phyloP scores from a whole-genome alignment of 306 rosid genomes.

The Rosa rugosa region DNA sequence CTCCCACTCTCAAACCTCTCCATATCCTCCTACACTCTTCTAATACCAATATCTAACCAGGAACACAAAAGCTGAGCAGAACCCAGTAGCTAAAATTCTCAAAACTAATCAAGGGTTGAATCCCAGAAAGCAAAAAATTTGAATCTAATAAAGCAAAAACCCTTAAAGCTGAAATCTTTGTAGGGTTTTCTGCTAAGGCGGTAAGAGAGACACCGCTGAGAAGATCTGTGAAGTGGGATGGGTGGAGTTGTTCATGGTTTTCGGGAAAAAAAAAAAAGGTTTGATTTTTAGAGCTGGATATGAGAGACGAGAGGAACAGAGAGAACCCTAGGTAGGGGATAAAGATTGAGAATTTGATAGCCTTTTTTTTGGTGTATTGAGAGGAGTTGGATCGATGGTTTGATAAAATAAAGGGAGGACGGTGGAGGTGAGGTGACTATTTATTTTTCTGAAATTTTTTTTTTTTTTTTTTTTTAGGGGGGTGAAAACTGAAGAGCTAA shows the following conservation, averaged over 20 bases:
- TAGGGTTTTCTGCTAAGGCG: conserved; percentile 36
- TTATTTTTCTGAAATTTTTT: not conserved
- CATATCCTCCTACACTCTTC: conserved; percentile 44
- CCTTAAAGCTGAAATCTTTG: conserved; percentile 26
- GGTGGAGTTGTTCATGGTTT: conserved; percentile 28
- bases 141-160: conserved; percentile 27
- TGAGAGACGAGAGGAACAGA: conserved; percentile 26
- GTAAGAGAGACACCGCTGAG: conserved; percentile 22
- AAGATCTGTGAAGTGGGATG: conserved; percentile 46
- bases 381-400: conserved; percentile 20
- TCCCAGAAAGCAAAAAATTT: conserved; percentile 15
- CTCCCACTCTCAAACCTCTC: conserved; percentile 73
- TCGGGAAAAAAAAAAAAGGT: conserved; percentile 4
- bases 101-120: conserved; percentile 14
- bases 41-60: conserved; percentile 3
- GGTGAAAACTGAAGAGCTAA: not conserved
- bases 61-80: conserved; percentile 23
- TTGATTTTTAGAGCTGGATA: conserved; percentile 35
- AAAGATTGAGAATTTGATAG: conserved; percentile 31
- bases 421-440: conserved; percentile 16
- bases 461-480: not conserved
- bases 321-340: conserved; percentile 64
- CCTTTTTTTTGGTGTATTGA: conserved; percentile 8
- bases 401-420: conserved; percentile 8
- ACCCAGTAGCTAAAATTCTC: conserved; percentile 25